These are phyloP conservation scores for Heritiera littoralis DNA, from an alignment of 345 rosid genomes.

Conservation along the genomic window DNA sequence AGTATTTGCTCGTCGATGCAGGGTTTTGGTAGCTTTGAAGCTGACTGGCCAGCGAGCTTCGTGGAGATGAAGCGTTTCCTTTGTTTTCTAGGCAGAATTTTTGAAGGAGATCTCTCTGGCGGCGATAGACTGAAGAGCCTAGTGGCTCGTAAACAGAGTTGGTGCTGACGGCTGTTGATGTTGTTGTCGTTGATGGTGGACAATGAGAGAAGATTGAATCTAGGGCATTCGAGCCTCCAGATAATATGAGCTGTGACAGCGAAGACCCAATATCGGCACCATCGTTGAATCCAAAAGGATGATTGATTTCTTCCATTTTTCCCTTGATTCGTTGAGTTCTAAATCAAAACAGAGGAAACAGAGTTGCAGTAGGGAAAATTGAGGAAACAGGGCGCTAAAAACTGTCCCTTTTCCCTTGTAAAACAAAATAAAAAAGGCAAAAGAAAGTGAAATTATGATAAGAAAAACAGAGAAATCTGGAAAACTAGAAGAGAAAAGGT, in stretches of 20 bases:
- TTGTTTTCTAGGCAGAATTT: conserved; percentile 61
- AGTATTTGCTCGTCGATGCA: conserved; percentile 25
- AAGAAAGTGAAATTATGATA: not conserved
- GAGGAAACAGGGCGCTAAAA: conserved; percentile 21
- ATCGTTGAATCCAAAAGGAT: conserved; percentile 19
- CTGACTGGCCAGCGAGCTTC: conserved; percentile 11
- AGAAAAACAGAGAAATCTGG: not conserved
- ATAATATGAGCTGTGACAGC: conserved; percentile 71
- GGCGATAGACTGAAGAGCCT: conserved; percentile 87
- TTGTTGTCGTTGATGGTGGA: conserved; percentile 33
- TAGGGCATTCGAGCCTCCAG: conserved; percentile 72
- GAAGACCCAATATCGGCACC: conserved; percentile 53
- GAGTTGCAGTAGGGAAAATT: not conserved
- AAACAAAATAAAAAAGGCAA: not conserved
- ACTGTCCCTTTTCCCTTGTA: conserved; percentile 32
- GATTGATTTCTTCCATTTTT: conserved; percentile 44
- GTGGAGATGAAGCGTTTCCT: conserved; percentile 17
- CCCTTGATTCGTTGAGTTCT: conserved; percentile 17
- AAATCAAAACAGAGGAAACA: not conserved
- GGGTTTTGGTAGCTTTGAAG: conserved; percentile 44
- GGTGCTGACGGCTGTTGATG: conserved; percentile 24
- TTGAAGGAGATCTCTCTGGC: conserved; percentile 71
- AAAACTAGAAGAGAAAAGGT: not conserved
- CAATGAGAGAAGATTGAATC: conserved; percentile 84
- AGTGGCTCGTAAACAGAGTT: conserved; percentile 43